Base-by-base conservation (phyloP, 495 filamentous ascomycete species). In the Aspergillus taichungensis region DNA sequence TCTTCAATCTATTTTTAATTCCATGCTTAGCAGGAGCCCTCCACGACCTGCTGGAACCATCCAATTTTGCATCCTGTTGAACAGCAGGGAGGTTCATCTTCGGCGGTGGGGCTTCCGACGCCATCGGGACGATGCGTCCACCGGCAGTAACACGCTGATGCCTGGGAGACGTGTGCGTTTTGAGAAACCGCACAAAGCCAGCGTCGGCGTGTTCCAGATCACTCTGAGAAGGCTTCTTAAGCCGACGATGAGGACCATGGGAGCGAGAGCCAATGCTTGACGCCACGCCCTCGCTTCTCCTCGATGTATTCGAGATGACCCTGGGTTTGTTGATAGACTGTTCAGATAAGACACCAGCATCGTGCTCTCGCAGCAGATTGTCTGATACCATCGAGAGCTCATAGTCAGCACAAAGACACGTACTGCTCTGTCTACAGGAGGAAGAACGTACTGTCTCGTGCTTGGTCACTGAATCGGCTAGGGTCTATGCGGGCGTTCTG, bases 111-210 rank as follows among this genome's bases (percentile, higher is more conserved):
- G 52, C 42, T 14, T 48, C 49, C 24, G 51, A 55, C 10, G 57
- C 53, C 59, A 71, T 75, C 5, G 79, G 76, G 12, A 84, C 77
- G 35, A 84, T 76, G 30, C 70, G 73, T n/a, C 80, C 80, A 12
- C 78, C 79, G 44, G 80, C 80, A 34, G 79, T 83, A 37, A 84
- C 80, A 32, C 79, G 72, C 40, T 82, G 67, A 37, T 76, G 72
- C 11, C 66, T 75, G 6, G 80, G 78, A 14, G 79, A 80, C 2
- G 74, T 69, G 53, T 83, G 78, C 44, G 76, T 66, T 56, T 75
- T 76, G 13, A 83, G 62, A 32, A 84, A 77, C 12, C 61, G 66
- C 29, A 57, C 63, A 50, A 77, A 76, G 0, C 73, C 73, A 10
- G 56, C 55, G 30, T 72, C 60, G 12, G 42, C 51, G 34, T 68